Base-by-base conservation (phyloP, 257 asterid genomes). In the Nyctanthes arbortristis region DNA sequence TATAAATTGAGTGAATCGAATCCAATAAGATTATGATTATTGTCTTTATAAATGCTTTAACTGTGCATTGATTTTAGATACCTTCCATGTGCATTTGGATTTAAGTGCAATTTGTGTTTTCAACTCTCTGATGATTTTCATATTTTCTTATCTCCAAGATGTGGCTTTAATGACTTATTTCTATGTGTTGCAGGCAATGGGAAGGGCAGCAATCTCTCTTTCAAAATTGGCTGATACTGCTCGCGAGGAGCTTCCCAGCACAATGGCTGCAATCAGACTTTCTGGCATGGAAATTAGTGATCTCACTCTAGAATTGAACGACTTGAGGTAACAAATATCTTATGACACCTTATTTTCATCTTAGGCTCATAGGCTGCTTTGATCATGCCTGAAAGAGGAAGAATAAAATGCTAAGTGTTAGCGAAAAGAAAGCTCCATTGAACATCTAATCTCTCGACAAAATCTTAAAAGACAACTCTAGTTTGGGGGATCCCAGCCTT, bases 211-310 rank as follows among this genome's bases (percentile, higher is more conserved):
- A 39, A 73, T 85, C 64, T 88, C 98, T 59, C 84, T 90, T 75
- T 77, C 97, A 32, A 90, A 86, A 71, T 74, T 93, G 75, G 95
- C 92, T 37, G 96, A 88, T 76, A 85, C 96, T 77, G 94, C 94
- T 61, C 89, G 91, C 29, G 87, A 87, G 76, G 97, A 93, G 85
- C 82, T 88, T 65, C 98, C 97, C 45, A 83, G 96, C 69, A 93
- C 98, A 65, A 90, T 88, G 97, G 88, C 96, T 75, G 97, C 97
- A 35, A 63, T 90, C 72, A 87, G 96, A 80, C 80, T 90, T 66
- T 81, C 97, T 61, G 88, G 95, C 69, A 88, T 93, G 93, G 97
- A 90, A 78, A 81, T 93, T 75, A 90, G 97, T 83, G 96, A 93
- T 75, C 93, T 93, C 68, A 85, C 93, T 63, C 86, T 90, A 67